Evolutionary conservation across 306 rosid genomes (phyloP).

Genomic region (Medicago lupulina): DNA sequence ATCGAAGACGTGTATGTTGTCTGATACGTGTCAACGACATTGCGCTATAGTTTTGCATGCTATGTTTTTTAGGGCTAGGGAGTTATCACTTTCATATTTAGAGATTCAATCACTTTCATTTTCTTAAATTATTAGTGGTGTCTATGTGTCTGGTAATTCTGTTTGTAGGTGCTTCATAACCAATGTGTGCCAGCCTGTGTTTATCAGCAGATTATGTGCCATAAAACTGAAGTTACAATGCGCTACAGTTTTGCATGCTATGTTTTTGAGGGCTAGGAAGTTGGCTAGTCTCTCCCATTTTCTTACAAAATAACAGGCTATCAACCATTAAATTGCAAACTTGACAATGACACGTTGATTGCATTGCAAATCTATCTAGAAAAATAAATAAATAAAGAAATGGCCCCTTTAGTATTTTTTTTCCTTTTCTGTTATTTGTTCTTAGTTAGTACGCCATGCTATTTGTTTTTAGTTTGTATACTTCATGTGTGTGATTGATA

Average conservation of each 20-base stretch:
- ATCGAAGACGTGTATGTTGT: neutral
- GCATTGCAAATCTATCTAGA: neutral
- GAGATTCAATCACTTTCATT: neutral
- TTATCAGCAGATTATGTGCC: constrained; percentile 7
- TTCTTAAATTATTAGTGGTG: neutral
- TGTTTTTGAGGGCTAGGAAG: no score
- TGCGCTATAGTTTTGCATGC: no score
- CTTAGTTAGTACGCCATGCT: constrained; percentile 17
- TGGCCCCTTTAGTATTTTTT: neutral
- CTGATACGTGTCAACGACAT: no score
- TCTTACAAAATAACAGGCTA: no score
- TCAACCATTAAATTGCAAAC: no score
- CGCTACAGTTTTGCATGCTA: constrained; percentile 1
- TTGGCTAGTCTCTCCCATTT: no score
- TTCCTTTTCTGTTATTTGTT: neutral
- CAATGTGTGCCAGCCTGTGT: neutral
- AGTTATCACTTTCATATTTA: no score
- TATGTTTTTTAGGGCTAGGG: no score
- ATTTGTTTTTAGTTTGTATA: constrained; percentile 18
- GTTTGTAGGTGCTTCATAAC: neutral
- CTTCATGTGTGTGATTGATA: constrained; percentile 6
- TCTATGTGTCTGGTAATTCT: neutral
- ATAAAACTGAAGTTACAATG: constrained; percentile 1
- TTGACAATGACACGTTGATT: no score
- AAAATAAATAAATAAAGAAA: neutral